Percentiles rank a stretch among this genome's conserved stretches.
These are phyloP conservation scores for Davidsoniella australis DNA, from an alignment of 2,329 filamentous ascomycete species.

Conservation along the genomic window DNA sequence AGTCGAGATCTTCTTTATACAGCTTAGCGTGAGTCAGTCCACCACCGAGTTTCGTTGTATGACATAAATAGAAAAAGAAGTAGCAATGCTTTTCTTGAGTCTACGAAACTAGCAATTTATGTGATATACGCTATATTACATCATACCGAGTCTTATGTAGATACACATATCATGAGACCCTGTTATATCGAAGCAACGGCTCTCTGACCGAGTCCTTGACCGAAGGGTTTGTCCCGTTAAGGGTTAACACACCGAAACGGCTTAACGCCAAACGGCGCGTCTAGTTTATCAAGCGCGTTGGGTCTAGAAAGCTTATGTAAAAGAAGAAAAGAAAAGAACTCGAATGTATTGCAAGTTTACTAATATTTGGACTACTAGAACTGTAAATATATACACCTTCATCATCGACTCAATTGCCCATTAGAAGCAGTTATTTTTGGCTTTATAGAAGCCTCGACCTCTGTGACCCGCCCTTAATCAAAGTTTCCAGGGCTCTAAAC, in stretches of 20 bases:
- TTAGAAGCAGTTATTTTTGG: not conserved
- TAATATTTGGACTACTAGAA: not conserved
- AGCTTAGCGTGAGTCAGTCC: no score
- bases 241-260: not conserved
- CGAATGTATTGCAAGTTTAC: not conserved
- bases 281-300: not conserved
- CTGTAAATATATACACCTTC: no score
- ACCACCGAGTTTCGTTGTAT: no score
- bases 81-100: no score
- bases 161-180: not conserved
- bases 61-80: no score
- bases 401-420: not conserved
- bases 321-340: not conserved
- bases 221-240: not conserved
- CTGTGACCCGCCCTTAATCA: no score
- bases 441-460: no score
- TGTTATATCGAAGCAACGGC: not conserved
- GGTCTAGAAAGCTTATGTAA: not conserved
- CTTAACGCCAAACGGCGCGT: slow-evolving; percentile 7
- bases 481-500: no score
- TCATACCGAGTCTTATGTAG: not conserved
- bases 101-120: no score
- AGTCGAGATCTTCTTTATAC: no score
- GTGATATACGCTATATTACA: no score
- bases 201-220: not conserved